Base-by-base conservation (phyloP, 1,139 yeast species). In the Saccharomyces pastorianus region DNA sequence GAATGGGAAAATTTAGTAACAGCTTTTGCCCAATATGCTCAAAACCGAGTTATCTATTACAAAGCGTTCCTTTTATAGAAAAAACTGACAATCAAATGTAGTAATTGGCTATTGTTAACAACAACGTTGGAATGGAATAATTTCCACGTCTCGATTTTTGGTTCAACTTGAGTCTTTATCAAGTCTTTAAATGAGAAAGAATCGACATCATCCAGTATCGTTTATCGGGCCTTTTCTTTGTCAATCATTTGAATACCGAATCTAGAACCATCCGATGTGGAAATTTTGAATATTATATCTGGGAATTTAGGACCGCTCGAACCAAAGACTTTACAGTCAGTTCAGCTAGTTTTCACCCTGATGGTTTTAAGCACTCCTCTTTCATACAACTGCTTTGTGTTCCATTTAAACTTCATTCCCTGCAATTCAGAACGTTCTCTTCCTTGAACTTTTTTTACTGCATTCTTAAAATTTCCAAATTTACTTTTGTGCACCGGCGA, bases 341-440 rank as follows among this genome's bases (percentile, higher is more conserved):
- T 47, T 74, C 70, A 47, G 73, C 74, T 54, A 73, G 69, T 53
- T 74, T 44, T 76, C 71, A 0, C 84, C 83, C 13, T 79, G 51
- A 86, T 76, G 54, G 81, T 84, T 4, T 79, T 69, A 28, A 93
- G 68, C 1, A 90, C 79, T 1, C 87, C 85, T 61, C 81, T 85
- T 56, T 90, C 97, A 67, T 80, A 76, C 52, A 93, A 75, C 62
- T 84, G 85, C 58, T 87, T 84, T 3, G 89, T 85, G 0, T 89
- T 79, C 71, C 88, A 88, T 70, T 86, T 88, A 49, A 59, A 64
- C 52, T 58, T 63, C 49, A 64, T 49, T 6, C 67, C 68, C 9
- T 56, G 60, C 31, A 60, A 50, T 4, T 56, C 61, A 8, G 47
- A 50, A 6, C 50, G 41, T 26, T 56, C 59, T 49, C 59, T 67